These are phyloP conservation scores for Botrytis sinoallii DNA, from an alignment of 2,329 filamentous ascomycete species.

Conservation along the genomic window DNA sequence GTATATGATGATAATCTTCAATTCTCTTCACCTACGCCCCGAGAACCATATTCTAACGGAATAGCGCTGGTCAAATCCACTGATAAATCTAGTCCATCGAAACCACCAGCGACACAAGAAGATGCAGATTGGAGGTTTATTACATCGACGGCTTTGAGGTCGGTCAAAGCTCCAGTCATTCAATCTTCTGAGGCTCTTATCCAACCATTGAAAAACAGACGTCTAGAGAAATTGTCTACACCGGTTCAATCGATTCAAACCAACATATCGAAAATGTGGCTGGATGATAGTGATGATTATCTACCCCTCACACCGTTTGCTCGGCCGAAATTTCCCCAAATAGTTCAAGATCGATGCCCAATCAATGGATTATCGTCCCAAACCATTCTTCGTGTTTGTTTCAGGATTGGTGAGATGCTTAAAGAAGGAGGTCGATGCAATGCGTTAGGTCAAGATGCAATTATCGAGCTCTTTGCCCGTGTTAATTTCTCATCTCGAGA, in stretches of 20 bases:
- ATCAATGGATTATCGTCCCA: constrained; percentile 51
- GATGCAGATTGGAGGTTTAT: constrained; percentile 15
- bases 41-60: not conserved
- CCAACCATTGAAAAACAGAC: no score
- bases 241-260: not conserved
- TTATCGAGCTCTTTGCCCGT: constrained; percentile 64
- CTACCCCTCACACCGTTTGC: constrained; percentile 44
- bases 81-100: constrained; percentile 22
- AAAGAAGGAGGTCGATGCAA: constrained; percentile 45
- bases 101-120: constrained; percentile 11
- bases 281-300: constrained; percentile 35
- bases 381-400: constrained; percentile 55
- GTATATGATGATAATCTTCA: constrained; percentile 34
- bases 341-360: constrained; percentile 50
- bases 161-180: not conserved
- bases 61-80: constrained; percentile 7
- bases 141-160: not conserved
- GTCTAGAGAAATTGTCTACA: not conserved
- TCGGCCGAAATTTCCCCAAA: constrained; percentile 49
- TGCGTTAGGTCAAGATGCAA: constrained; percentile 47
- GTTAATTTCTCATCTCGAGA: constrained; percentile 58
- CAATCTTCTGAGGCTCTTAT: not conserved
- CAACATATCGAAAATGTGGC: not conserved
- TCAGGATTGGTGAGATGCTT: constrained; percentile 60
- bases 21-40: constrained; percentile 29